Base-by-base conservation (phyloP, 768 basidiomycete genomes). In the Collybia sordida region DNA sequence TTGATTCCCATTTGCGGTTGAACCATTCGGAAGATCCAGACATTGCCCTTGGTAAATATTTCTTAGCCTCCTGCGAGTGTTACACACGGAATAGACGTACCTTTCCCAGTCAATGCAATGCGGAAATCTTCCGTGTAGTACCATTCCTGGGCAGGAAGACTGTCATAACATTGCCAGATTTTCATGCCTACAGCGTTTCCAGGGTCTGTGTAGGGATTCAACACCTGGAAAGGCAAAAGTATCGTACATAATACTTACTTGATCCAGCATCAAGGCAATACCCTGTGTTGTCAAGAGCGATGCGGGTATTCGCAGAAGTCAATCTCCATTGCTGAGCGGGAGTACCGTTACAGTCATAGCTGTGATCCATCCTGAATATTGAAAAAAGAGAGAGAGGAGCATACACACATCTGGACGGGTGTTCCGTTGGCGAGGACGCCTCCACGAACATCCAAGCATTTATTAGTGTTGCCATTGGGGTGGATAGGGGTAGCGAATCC, bases 211-310 rank as follows among this genome's bases (percentile, higher is more conserved):
- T 31, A 31, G 5, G 3, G 9, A 14, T 7, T 31, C 9, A 11
- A 31, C 31, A n/a, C 6, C 8, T 40, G 22, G 6, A 31, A 9
- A 27, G n/a, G 14, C 5, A 1, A n/a, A 19, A 11, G 11, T 31
- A 12, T 31, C 14, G n/a, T 19, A 45, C 36, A 6, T n/a, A 34
- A 23, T 4, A 50, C 48, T 40, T 47, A 67, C 67, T 56, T 11
- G 66, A 60, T 1, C 68, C 68, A 17, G 70, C 65, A 43, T 72
- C 70, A 28, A 72, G 60, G 43, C 70, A 70, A 48, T 66, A 72
- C n/a, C 64, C 63, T 1, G 65, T 64, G 1, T 59, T 64, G 5
- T 62, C 60, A 4, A 70, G 37, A 41, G 54, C 55, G 42, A 68
- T 57, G 27, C 60, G 59, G 22, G 65, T 68, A 9, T 43, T 50